phyloP scores from a whole-genome alignment of 2,329 filamentous ascomycete genomes.

The Parascedosporium putredinis region DNA sequence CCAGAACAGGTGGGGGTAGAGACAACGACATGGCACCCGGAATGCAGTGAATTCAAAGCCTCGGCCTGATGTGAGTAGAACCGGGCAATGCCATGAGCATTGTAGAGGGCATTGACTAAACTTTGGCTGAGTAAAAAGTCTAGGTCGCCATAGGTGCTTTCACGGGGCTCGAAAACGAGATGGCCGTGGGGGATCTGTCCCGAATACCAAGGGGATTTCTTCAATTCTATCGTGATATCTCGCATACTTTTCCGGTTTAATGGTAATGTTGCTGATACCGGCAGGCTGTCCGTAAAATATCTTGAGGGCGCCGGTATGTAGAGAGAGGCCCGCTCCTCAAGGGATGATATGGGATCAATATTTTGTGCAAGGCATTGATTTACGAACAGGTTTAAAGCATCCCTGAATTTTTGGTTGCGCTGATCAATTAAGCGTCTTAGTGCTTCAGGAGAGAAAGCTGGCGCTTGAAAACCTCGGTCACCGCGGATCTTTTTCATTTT shows the following conservation, averaged over 20 bases:
- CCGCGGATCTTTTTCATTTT: slow-evolving; percentile 59
- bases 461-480: too few relatives aligned
- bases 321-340: slow-evolving; percentile 47
- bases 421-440: slow-evolving; percentile 60
- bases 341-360: slow-evolving; percentile 54
- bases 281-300: background rate
- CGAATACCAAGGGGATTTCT: slow-evolving; percentile 75
- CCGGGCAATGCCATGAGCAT: slow-evolving; percentile 73
- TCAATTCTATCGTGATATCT: slow-evolving; percentile 78
- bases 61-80: slow-evolving; percentile 90
- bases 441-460: slow-evolving; percentile 48
- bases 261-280: slow-evolving; percentile 46
- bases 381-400: slow-evolving; percentile 67
- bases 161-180: slow-evolving; percentile 78
- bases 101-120: slow-evolving; percentile 92
- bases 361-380: slow-evolving; percentile 57
- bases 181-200: slow-evolving; percentile 89
- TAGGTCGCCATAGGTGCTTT: slow-evolving; percentile 71
- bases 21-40: slow-evolving; percentile 80
- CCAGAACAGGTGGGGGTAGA: slow-evolving; percentile 93
- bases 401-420: slow-evolving; percentile 72
- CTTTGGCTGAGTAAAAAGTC: slow-evolving; percentile 80
- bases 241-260: slow-evolving; percentile 75
- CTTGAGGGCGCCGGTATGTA: slow-evolving; percentile 33
- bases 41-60: slow-evolving; percentile 78